These are phyloP conservation scores for Talaromyces albobiverticillius DNA, from an alignment of 2,329 filamentous ascomycete genomes.

Conservation along the genomic window DNA sequence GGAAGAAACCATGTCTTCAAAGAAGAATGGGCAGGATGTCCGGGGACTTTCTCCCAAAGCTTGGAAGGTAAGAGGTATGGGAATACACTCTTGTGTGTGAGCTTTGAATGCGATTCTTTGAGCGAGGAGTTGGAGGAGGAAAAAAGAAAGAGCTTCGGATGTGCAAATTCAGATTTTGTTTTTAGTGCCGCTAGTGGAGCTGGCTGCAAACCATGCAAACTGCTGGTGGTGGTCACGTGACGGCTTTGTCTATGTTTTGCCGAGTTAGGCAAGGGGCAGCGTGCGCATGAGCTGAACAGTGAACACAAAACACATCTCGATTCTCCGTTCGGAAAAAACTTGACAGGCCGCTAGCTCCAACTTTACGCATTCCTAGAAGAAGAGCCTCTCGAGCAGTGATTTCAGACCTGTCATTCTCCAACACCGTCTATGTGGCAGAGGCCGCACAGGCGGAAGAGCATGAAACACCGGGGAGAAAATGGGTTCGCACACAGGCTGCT, in stretches of 20 bases:
- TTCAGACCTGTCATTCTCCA: no score
- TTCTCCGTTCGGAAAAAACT: no score
- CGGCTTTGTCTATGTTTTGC: not conserved
- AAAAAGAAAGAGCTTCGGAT: slow-evolving; percentile 21
- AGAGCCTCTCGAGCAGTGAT: no score
- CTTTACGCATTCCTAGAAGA: no score
- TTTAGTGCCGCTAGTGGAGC: not conserved
- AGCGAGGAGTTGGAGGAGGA: slow-evolving; percentile 73
- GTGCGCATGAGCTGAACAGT: no score
- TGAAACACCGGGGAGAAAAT: no score
- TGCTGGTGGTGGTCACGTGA: not conserved
- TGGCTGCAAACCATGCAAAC: slow-evolving; percentile 14
- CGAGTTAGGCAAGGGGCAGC: not conserved
- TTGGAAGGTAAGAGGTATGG: slow-evolving; percentile 36
- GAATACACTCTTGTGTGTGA: slow-evolving; percentile 70
- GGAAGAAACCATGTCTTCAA: slow-evolving; percentile 25
- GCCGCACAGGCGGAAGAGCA: no score
- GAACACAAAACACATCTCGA: no score
- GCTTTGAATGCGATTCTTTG: slow-evolving; percentile 99
- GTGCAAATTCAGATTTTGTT: not conserved
- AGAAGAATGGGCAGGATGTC: slow-evolving; percentile 63
- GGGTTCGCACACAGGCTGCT: no score
- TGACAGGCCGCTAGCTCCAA: no score
- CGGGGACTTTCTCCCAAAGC: slow-evolving; percentile 99
- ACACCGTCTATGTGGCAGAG: no score